These are phyloP conservation scores for Serendipita sp. DNA, from an alignment of 768 basidiomycete genomes.

Conservation along the genomic window DNA sequence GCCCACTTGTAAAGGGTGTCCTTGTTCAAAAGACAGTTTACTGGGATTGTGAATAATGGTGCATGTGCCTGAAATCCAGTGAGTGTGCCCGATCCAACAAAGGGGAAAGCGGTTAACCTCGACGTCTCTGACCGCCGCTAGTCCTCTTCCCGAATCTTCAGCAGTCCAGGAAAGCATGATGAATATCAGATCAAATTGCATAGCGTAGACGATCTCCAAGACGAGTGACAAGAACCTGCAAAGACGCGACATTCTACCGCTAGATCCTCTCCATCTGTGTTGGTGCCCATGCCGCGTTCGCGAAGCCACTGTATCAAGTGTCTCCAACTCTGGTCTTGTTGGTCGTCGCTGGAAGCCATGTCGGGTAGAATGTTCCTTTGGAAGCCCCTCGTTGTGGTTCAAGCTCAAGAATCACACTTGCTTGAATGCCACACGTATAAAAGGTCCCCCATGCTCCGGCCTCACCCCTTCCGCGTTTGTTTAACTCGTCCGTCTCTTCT, in stretches of 20 bases:
- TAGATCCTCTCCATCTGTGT: constrained; percentile 21
- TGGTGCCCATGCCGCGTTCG: constrained; percentile 31
- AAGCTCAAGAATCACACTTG: too few species aligned
- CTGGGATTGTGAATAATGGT: constrained; percentile 52
- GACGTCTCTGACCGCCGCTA: constrained; percentile 37
- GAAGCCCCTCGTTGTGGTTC: not conserved
- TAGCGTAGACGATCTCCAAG: not conserved
- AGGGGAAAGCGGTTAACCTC: constrained; percentile 23
- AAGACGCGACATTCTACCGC: constrained; percentile 36
- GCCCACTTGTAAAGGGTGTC: constrained; percentile 28
- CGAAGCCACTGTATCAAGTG: constrained; percentile 38
- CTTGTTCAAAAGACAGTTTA: constrained; percentile 53
- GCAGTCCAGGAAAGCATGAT: not conserved
- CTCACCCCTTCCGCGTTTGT: not conserved
- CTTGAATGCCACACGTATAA: too few species aligned
- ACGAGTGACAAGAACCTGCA: constrained; percentile 28
- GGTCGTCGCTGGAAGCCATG: not conserved
- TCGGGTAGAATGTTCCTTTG: not conserved
- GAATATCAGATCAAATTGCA: not conserved
- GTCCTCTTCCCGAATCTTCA: constrained; percentile 47
- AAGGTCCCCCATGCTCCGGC: too few species aligned
- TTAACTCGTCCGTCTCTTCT: not conserved
- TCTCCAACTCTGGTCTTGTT: constrained; percentile 25
- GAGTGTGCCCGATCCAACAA: not conserved
- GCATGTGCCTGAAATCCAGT: not conserved